Percentiles rank a stretch among this genome's conserved stretches.
Evolutionary conservation across 2,329 filamentous ascomycete species (phyloP).

Genomic region (Byssothecium circinans): DNA sequence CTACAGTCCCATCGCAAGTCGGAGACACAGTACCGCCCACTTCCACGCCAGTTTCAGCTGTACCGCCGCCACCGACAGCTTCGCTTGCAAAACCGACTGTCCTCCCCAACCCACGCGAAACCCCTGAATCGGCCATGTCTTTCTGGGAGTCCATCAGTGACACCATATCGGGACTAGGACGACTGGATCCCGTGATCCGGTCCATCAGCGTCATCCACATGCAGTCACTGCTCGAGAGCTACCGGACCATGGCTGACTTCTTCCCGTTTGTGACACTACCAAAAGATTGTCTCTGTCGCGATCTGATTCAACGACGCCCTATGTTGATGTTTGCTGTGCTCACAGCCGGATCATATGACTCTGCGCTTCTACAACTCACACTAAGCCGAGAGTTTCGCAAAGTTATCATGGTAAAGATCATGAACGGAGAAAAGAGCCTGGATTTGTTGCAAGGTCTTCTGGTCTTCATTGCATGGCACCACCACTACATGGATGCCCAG

Average conservation of each 20-base stretch:
- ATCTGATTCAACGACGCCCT: conserved; percentile 35
- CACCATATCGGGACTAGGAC: conserved; percentile 31
- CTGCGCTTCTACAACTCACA: conserved; percentile 28
- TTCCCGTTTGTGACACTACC: conserved; percentile 40
- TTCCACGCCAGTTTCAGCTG: conserved; percentile 16
- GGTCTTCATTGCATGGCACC: conserved; percentile 42
- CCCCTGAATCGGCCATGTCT: conserved; percentile 26
- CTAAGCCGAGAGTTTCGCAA: conserved; percentile 42
- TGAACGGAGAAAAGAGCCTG: conserved; percentile 40
- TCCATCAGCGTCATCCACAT: conserved; percentile 41
- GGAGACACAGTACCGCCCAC: conserved; percentile 25
- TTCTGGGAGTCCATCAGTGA: conserved; percentile 42
- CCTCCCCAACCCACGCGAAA: conserved; percentile 28
- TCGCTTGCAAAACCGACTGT: conserved; percentile 18
- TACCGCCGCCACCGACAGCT: conserved; percentile 18
- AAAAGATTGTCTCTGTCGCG: conserved; percentile 28
- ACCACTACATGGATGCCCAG: conserved; percentile 41
- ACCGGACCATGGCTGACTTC: conserved; percentile 35
- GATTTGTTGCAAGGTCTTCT: conserved; percentile 38
- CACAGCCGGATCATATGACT: conserved; percentile 38
- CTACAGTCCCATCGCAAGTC: conserved; percentile 25
- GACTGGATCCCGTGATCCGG: conserved; percentile 36
- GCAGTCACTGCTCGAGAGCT: conserved; percentile 36
- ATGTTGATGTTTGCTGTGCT: conserved; percentile 40
- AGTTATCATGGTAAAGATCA: conserved; percentile 36